Percentiles rank a stretch among this genome's conserved stretches.
These are phyloP conservation scores for Auricularia sp. DNA, from an alignment of 768 basidiomycete species.

Conservation along the genomic window DNA sequence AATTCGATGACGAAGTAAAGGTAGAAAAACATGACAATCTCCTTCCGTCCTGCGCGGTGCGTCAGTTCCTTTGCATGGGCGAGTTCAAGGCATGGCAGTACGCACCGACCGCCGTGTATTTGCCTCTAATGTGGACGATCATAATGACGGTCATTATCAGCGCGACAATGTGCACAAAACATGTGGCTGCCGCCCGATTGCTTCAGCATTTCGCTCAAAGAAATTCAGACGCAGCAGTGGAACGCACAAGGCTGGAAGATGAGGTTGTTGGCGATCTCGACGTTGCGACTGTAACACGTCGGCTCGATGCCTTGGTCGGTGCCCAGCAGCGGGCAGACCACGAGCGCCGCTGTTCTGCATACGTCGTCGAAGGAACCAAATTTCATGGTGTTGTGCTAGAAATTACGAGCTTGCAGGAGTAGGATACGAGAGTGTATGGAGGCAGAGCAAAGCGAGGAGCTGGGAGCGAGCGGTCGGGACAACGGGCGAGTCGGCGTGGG, in stretches of 20 bases:
- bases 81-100: constrained; percentile 6
- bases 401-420: neutral
- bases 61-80: neutral
- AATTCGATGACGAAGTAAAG: constrained; percentile 87
- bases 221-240: neutral
- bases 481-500: neutral
- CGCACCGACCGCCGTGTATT: constrained; percentile 90
- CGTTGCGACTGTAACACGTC: constrained; percentile 91
- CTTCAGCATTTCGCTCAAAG: neutral
- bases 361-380: constrained; percentile 90
- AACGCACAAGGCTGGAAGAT: constrained; percentile 95
- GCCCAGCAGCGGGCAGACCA: constrained; percentile 88
- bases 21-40: constrained; percentile 97
- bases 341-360: constrained; percentile 85
- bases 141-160: constrained; percentile 97
- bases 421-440: neutral
- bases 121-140: constrained; percentile 94
- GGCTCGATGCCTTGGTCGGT: constrained; percentile 85
- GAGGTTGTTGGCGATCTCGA: constrained; percentile 83
- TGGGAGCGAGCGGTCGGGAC: neutral
- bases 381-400: constrained; percentile 33
- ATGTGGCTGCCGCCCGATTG: constrained; percentile 55
- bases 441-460: neutral
- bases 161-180: constrained; percentile 94
- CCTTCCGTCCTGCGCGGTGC: constrained; percentile 61